These are phyloP conservation scores for Calonectria pteridis DNA, from an alignment of 2,329 filamentous ascomycete genomes.

Conservation along the genomic window DNA sequence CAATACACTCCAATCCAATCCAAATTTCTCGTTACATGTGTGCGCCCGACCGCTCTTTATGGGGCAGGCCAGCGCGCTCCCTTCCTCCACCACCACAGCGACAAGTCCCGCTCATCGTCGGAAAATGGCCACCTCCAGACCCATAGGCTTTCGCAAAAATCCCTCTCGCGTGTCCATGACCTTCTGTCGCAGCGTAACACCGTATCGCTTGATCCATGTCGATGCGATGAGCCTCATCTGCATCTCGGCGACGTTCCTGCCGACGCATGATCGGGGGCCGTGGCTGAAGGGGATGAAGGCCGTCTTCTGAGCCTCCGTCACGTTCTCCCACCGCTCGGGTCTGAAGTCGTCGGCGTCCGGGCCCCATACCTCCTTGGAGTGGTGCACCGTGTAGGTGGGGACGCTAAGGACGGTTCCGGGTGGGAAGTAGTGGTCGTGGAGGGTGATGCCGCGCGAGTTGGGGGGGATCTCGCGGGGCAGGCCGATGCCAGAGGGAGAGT, in stretches of 20 bases:
- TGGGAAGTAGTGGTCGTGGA: conserved; percentile 79
- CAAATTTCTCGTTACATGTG: not conserved
- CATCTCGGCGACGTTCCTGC: conserved; percentile 89
- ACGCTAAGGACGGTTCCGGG: conserved; percentile 84
- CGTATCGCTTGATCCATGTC: conserved; percentile 70
- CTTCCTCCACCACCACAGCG: not conserved
- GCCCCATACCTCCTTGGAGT: conserved; percentile 80
- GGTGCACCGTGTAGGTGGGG: conserved; percentile 86
- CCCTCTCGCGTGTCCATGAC: conserved; percentile 82
- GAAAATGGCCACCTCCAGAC: conserved; percentile 58
- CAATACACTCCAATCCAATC: not conserved
- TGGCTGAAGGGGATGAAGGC: conserved; percentile 83
- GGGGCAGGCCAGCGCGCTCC: not conserved
- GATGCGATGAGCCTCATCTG: conserved; percentile 83
- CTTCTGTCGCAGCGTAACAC: conserved; percentile 65
- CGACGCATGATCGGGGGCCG: conserved; percentile 78
- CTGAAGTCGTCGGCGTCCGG: conserved; percentile 78
- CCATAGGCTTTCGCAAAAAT: conserved; percentile 84
- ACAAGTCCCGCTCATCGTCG: conserved; percentile 18
- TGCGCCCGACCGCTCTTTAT: not conserved
- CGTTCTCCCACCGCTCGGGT: conserved; percentile 78
- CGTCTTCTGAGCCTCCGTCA: conserved; percentile 76
- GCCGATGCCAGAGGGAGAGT: conserved; percentile 87
- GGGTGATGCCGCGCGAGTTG: conserved; percentile 71
- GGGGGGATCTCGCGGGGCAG: conserved; percentile 81